Conservation (phyloP, 352 stramenopile genomes). For the Phytophthora sojae region DNA sequence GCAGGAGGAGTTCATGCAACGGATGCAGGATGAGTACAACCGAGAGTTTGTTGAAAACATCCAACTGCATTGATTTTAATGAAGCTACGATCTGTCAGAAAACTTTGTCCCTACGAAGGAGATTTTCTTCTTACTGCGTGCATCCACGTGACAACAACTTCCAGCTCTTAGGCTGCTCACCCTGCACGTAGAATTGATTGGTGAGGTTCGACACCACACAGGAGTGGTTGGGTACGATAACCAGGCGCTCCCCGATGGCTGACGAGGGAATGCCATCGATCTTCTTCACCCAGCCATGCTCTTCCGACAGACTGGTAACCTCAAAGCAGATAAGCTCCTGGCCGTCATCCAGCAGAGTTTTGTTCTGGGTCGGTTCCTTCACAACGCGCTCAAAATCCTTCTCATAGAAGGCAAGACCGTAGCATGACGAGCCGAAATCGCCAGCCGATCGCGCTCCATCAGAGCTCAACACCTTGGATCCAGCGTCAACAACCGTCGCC, state of each 20-base stretch:
- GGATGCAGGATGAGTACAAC: slow-evolving; percentile 28
- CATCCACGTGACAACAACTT: slow-evolving; percentile 66
- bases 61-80: slow-evolving; percentile 62
- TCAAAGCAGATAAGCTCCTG: slow-evolving; percentile 65
- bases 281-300: slow-evolving; percentile 76
- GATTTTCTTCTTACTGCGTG: slow-evolving; percentile 44
- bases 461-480: slow-evolving; percentile 76
- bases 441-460: slow-evolving; percentile 45
- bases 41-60: slow-evolving; percentile 34
- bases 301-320: slow-evolving; percentile 75
- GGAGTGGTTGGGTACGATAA: slow-evolving; percentile 76
- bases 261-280: slow-evolving; percentile 57
- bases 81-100: neutral
- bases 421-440: slow-evolving; percentile 63
- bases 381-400: slow-evolving; percentile 70
- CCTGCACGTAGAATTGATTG: slow-evolving; percentile 66
- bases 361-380: slow-evolving; percentile 55
- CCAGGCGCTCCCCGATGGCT: slow-evolving; percentile 59
- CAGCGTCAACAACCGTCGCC: slow-evolving; percentile 69
- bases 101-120: neutral
- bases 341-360: slow-evolving; percentile 41
- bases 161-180: slow-evolving; percentile 55
- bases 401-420: slow-evolving; percentile 72
- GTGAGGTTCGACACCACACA: slow-evolving; percentile 77
- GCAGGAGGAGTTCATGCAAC: slow-evolving; percentile 35